Conservation (phyloP, 371 early-diverging fungal genomes). For the Apophysomyces variabilis region DNA sequence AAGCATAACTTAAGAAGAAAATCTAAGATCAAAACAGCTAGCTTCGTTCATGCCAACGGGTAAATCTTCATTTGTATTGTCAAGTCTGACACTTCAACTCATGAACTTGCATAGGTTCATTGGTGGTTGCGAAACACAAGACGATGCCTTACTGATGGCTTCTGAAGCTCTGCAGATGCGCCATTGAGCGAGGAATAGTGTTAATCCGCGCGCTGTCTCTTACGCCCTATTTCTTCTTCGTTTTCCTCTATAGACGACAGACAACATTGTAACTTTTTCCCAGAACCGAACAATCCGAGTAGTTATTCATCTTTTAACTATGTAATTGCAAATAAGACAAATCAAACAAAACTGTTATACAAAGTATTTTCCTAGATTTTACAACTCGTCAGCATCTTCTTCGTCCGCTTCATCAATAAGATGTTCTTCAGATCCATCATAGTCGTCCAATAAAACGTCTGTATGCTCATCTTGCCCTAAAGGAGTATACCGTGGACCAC, state of each 20-base stretch:
- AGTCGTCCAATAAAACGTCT: constrained; percentile 53
- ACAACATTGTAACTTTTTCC: not conserved
- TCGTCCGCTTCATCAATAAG: constrained; percentile 47
- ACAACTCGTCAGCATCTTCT: constrained; percentile 53
- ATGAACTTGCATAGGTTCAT: not conserved
- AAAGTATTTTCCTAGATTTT: not conserved
- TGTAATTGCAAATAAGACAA: not conserved
- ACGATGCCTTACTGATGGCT: not conserved
- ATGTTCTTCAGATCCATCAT: constrained; percentile 50
- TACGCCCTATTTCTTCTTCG: not conserved
- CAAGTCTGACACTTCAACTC: too few species aligned
- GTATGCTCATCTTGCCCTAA: constrained; percentile 55
- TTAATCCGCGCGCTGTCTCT: too few species aligned
- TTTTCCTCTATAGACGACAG: not conserved
- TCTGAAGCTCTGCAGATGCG: not conserved
- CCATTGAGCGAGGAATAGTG: not conserved
- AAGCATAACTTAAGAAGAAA: not conserved
- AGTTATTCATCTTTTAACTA: not conserved
- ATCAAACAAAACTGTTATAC: constrained; percentile 10
- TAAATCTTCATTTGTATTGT: not conserved
- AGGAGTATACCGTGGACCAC: constrained; percentile 37
- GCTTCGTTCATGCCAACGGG: not conserved
- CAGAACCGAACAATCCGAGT: not conserved
- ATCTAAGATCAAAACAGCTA: not conserved
- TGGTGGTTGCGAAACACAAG: not conserved